phyloP scores from a whole-genome alignment of 2,329 filamentous ascomycete species.

The Apiospora hydei region DNA sequence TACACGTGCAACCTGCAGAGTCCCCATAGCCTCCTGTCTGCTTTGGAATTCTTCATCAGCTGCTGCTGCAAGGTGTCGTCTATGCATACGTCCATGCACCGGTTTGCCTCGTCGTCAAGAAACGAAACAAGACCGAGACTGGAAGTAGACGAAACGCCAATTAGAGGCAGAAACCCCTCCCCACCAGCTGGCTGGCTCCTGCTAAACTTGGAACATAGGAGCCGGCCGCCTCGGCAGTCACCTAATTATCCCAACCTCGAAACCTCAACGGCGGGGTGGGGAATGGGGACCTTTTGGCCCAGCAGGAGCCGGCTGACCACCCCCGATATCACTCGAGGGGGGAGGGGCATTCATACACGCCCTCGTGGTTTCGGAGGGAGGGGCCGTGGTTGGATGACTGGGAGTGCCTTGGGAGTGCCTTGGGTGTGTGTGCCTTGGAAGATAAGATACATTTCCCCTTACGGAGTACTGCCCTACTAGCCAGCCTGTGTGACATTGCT shows the following conservation, averaged over 20 bases:
- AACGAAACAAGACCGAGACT: background rate
- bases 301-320: slow-evolving; percentile 2
- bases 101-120: background rate
- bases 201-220: background rate
- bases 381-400: background rate
- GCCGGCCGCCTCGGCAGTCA: background rate
- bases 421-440: background rate
- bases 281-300: background rate
- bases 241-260: background rate
- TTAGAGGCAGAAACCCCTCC: background rate
- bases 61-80: background rate
- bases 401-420: background rate
- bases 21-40: background rate
- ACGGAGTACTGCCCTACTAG: background rate
- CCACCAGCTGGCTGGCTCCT: background rate
- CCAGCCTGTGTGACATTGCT: no score
- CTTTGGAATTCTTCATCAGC: background rate
- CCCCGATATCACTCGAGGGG: background rate
- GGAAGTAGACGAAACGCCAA: background rate
- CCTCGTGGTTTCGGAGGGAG: slow-evolving; percentile 4
- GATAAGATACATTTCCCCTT: background rate
- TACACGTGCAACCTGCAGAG: background rate
- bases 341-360: background rate
- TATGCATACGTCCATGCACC: background rate
- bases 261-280: background rate